Percentiles rank a stretch among this genome's conserved stretches.
These are phyloP conservation scores for Apiospora malaysiana DNA, from an alignment of 2,329 filamentous ascomycete genomes.

Conservation along the genomic window DNA sequence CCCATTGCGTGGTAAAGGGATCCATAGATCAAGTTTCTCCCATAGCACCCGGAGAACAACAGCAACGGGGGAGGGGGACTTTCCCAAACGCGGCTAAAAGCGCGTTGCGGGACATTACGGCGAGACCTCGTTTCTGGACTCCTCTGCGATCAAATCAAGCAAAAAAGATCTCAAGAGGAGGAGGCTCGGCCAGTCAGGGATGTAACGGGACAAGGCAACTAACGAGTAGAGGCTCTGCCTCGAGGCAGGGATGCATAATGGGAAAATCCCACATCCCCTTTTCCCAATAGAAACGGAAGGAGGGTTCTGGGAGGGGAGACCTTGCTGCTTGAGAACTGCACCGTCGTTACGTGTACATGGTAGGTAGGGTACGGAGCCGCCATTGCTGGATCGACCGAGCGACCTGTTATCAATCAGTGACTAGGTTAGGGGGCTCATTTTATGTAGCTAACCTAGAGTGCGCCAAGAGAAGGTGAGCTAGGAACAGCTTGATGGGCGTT, in stretches of 20 bases:
- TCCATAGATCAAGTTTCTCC: slow-evolving; percentile 10
- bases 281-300: not conserved
- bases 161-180: no score
- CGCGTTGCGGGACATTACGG: not conserved
- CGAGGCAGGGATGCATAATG: not conserved
- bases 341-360: not conserved
- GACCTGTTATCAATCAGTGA: no score
- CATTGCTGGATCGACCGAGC: not conserved
- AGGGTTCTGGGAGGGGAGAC: no score
- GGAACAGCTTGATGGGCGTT: no score
- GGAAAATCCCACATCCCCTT: not conserved
- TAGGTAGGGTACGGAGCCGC: not conserved
- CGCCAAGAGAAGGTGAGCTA: no score
- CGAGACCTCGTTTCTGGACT: not conserved
- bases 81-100: not conserved
- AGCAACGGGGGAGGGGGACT: not conserved
- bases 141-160: not conserved
- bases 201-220: not conserved
- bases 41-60: not conserved
- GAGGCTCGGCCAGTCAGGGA: not conserved
- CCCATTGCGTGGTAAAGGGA: slow-evolving; percentile 1
- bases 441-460: no score
- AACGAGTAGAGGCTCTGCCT: not conserved
- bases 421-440: no score
- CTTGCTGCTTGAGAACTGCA: not conserved